phyloP scores from a whole-genome alignment of 768 basidiomycete genomes.

The Udeniomyces megalosporus region DNA sequence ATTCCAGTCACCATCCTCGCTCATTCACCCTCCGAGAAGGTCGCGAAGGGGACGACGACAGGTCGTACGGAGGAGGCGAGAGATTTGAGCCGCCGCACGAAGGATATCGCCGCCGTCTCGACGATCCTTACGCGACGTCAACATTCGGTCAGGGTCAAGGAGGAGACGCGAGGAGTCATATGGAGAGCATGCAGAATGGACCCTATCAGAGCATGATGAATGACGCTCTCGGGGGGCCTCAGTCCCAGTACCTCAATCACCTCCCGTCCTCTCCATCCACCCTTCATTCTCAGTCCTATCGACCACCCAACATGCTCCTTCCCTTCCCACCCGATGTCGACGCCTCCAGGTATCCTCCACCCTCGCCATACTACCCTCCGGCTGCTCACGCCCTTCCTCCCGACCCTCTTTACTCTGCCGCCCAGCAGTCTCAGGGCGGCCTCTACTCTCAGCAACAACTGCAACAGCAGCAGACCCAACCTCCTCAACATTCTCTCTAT shows the following conservation, averaged over 20 bases:
- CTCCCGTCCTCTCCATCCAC: constrained; percentile 3
- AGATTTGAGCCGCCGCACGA: background rate
- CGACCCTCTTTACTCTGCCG: constrained; percentile 24
- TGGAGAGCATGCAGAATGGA: background rate
- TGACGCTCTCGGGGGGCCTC: background rate
- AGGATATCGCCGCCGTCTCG: background rate
- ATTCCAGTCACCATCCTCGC: background rate
- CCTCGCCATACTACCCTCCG: constrained; percentile 24
- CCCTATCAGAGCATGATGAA: background rate
- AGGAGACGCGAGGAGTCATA: background rate
- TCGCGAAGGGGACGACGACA: constrained; percentile 2
- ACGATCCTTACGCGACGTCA: background rate
- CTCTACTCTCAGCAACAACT: background rate
- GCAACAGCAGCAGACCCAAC: background rate
- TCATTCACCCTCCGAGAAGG: background rate
- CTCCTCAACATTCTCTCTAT: background rate
- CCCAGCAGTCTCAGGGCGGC: background rate
- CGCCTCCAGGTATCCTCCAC: constrained; percentile 21
- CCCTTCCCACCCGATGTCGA: constrained; percentile 17
- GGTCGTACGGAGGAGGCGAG: background rate
- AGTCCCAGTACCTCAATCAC: background rate
- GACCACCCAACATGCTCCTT: constrained; percentile 15
- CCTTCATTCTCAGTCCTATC: background rate
- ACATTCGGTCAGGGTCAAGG: background rate
- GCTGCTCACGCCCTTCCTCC: constrained; percentile 27